These are phyloP conservation scores for Mentha longifolia DNA, from an alignment of 257 asterid genomes.

Conservation along the genomic window DNA sequence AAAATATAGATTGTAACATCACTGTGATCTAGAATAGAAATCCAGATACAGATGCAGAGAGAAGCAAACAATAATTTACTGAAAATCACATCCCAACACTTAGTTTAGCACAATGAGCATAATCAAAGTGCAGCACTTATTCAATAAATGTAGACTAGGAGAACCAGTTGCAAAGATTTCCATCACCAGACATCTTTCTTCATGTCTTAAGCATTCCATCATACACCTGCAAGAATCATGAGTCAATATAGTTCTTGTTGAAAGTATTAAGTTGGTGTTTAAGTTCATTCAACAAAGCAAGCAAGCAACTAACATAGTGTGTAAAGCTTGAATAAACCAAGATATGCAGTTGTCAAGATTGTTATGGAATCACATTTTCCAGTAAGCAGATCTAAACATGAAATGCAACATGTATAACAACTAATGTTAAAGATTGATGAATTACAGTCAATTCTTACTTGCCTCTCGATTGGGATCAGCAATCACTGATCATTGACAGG, in stretches of 20 bases:
- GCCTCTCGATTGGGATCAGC: background rate
- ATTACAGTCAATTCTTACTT: background rate
- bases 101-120: background rate
- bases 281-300: no score
- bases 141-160: slow-evolving; percentile 1
- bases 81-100: background rate
- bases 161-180: background rate
- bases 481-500: slow-evolving; percentile 3
- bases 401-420: no score
- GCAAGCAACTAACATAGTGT: no score
- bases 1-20: no score
- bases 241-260: background rate
- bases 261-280: no score
- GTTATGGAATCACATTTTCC: no score
- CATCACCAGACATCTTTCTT: background rate
- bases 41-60: background rate
- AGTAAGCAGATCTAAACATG: no score
- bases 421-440: background rate
- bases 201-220: background rate
- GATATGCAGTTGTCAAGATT: no score
- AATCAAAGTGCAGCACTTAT: slow-evolving; percentile 10
- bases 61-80: no score
- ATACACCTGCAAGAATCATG: slow-evolving; percentile 11
- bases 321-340: no score
- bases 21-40: background rate